These are phyloP conservation scores for Lenwebbia sp. DNA, from an alignment of 345 rosid genomes.

Conservation along the genomic window DNA sequence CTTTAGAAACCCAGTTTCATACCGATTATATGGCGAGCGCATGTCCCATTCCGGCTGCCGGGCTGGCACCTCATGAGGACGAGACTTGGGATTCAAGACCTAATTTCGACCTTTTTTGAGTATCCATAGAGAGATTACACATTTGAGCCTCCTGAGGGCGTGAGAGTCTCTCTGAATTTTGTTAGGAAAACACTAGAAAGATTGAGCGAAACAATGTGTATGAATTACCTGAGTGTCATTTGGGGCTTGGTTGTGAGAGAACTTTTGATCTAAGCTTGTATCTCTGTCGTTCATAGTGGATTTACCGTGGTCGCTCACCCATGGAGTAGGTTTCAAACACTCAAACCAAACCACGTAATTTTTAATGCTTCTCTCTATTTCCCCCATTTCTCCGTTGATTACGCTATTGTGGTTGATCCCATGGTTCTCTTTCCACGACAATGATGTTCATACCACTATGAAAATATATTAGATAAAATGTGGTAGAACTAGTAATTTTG, in stretches of 20 bases:
- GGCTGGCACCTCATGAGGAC: neutral
- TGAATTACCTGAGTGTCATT: neutral
- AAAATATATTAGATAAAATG: neutral
- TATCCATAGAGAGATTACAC: neutral
- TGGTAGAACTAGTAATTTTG: neutral
- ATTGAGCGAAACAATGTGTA: neutral
- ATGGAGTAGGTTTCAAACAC: neutral
- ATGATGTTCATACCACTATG: neutral
- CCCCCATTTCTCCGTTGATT: neutral
- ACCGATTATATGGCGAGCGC: neutral
- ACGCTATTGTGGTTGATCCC: neutral
- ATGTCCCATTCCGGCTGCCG: neutral
- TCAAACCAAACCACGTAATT: accelerated
- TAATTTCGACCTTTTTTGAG: neutral
- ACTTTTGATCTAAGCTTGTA: neutral
- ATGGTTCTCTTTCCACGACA: neutral
- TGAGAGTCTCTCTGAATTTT: neutral
- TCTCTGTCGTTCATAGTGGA: neutral
- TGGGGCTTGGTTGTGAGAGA: neutral
- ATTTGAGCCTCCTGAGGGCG: neutral
- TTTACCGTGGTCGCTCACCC: neutral
- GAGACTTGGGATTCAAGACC: neutral
- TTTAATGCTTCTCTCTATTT: neutral
- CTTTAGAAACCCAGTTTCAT: neutral
- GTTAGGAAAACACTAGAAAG: neutral